Evolutionary conservation across 768 basidiomycete genomes (phyloP).

Genomic region (Auriculariales sp.): DNA sequence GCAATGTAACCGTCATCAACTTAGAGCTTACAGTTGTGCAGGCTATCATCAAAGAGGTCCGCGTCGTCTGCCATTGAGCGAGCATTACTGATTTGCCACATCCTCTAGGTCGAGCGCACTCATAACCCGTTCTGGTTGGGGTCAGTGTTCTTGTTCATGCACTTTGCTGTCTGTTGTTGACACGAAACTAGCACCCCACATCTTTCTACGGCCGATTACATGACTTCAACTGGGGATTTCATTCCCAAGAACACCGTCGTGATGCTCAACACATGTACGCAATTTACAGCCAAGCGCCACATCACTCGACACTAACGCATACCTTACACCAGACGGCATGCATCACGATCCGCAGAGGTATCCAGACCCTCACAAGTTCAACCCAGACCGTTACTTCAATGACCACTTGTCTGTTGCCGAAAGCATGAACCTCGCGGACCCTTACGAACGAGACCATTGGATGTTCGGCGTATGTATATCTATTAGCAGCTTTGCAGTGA

Average conservation of each 20-base stretch:
- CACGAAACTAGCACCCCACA: conserved; percentile 3
- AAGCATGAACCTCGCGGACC: conserved; percentile 26
- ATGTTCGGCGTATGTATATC: conserved; percentile 29
- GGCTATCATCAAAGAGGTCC: conserved; percentile 1
- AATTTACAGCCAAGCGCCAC: not conserved
- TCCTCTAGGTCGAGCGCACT: conserved; percentile 10
- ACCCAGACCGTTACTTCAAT: conserved; percentile 32
- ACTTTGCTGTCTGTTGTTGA: too few species aligned
- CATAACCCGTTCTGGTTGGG: conserved; percentile 17
- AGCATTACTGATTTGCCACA: not conserved
- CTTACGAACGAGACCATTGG: conserved; percentile 35
- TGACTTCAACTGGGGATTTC: not conserved
- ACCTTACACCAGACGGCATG: not conserved
- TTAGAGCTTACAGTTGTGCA: not conserved
- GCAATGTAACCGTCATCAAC: not conserved
- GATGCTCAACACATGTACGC: conserved; percentile 1
- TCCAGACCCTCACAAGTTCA: conserved; percentile 22
- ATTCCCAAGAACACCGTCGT: conserved; percentile 3
- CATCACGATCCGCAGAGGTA: conserved; percentile 21
- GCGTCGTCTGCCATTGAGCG: not conserved
- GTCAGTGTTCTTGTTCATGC: too few species aligned
- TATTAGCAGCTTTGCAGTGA: not conserved
- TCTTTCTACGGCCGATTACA: not conserved
- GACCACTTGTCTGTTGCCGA: conserved; percentile 25
- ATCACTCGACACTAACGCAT: not conserved